A percentile compares a stretch with the other conserved stretches of the same genome.
Conservation (phyloP, 305 asterid genomes). For the Fraxinus dipetala region DNA sequence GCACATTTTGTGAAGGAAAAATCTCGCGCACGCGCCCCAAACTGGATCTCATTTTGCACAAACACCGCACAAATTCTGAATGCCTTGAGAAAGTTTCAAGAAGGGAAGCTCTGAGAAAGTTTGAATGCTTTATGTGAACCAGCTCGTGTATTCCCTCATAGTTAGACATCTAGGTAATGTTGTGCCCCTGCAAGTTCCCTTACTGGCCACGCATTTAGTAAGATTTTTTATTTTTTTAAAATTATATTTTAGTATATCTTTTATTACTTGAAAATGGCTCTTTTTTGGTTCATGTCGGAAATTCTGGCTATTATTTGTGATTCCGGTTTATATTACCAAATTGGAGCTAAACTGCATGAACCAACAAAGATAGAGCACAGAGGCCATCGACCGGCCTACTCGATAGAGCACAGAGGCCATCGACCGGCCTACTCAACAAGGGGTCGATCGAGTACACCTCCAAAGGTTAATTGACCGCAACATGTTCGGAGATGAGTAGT, state of each 20-base stretch:
- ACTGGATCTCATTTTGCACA: neutral
- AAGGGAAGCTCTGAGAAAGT: neutral
- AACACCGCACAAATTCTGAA: neutral
- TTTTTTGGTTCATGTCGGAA: neutral
- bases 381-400: too few species aligned
- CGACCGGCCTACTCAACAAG: neutral
- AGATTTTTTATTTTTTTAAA: too few species aligned
- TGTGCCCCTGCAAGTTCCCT: neutral
- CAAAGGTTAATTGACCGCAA: neutral
- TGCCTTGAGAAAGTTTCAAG: neutral
- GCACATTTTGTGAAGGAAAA: neutral
- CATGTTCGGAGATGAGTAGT: neutral
- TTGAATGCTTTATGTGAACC: neutral
- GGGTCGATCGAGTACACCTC: neutral
- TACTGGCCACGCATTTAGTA: neutral
- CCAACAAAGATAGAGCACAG: neutral
- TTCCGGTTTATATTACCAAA: too few species aligned
- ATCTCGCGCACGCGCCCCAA: neutral
- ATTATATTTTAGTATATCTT: neutral
- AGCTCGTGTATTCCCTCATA: neutral
- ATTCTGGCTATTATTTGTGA: neutral
- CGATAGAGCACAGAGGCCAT: too few species aligned
- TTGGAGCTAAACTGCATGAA: neutral
- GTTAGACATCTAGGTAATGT: neutral
- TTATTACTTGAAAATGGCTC: neutral